These are phyloP conservation scores for fission yeast (Schizosaccharomyces pombe) DNA, from an alignment of 805 yeast species.

Conservation along the genomic window DNA sequence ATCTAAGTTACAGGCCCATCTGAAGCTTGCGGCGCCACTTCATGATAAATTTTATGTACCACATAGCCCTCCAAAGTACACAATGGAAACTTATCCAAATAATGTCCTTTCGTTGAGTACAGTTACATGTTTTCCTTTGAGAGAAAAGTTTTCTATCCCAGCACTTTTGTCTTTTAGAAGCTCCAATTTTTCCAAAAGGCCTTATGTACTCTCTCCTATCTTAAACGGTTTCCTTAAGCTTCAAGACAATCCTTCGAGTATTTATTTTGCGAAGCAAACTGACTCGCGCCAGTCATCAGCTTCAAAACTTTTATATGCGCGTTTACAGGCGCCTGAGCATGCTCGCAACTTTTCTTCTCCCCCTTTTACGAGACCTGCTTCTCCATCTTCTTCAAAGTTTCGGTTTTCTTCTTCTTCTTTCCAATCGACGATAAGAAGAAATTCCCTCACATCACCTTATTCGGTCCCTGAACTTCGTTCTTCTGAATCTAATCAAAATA, in stretches of 20 bases:
- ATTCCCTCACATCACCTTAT: background rate
- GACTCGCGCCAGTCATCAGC: background rate
- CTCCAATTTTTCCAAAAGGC: background rate
- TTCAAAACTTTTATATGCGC: background rate
- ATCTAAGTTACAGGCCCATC: conserved; percentile 5
- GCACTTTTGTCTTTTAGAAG: background rate
- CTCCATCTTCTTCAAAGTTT: background rate
- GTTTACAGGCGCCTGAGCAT: background rate
- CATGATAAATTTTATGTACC: conserved; percentile 6
- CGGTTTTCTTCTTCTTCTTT: background rate
- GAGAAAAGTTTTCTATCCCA: background rate
- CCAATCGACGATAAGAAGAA: background rate
- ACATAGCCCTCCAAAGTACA: conserved; percentile 8
- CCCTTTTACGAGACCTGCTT: background rate
- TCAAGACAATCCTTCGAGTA: background rate
- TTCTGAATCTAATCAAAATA: background rate
- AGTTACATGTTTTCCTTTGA: background rate
- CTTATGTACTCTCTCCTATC: background rate
- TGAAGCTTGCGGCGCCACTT: conserved; percentile 8
- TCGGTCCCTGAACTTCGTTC: no score
- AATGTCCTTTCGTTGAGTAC: conserved; percentile 4
- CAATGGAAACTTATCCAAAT: conserved; percentile 8
- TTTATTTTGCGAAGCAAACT: background rate
- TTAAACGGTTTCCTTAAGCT: background rate
- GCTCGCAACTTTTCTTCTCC: background rate